Evolutionary conservation across 306 rosid species (phyloP).

Genomic region (Quercus ilex): DNA sequence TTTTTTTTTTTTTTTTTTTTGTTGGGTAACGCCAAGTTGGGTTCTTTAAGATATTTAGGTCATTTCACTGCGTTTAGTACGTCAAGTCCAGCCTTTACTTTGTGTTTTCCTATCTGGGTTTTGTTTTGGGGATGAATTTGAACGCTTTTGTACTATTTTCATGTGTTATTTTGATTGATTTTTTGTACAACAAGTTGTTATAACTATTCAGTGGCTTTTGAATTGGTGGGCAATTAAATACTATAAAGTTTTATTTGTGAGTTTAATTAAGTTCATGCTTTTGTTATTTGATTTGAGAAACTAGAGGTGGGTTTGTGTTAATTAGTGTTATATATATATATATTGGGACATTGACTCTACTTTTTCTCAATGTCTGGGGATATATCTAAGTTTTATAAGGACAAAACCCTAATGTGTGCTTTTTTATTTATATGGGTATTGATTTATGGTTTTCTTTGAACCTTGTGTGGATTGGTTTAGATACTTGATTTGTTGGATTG

Average conservation of each 20-base stretch:
- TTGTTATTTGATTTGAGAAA: slow-evolving; percentile 17
- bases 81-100: slow-evolving; percentile 57
- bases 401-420: slow-evolving; percentile 58
- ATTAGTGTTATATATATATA: not conserved
- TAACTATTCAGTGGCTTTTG: slow-evolving; percentile 20
- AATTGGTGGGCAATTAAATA: slow-evolving; percentile 21
- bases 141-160: slow-evolving; percentile 19
- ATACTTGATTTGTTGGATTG: slow-evolving; percentile 11
- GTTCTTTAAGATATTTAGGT: slow-evolving; percentile 32
- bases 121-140: slow-evolving; percentile 35
- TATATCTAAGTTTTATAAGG: slow-evolving; percentile 6
- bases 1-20: not conserved
- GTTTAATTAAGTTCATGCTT: slow-evolving; percentile 11
- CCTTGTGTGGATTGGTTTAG: slow-evolving; percentile 14
- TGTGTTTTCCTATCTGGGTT: slow-evolving; percentile 35
- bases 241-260: slow-evolving; percentile 42
- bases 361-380: slow-evolving; percentile 12
- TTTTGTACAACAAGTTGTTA: not conserved
- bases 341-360: slow-evolving; percentile 15
- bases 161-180: slow-evolving; percentile 19
- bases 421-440: slow-evolving; percentile 13
- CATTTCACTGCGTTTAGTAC: slow-evolving; percentile 59
- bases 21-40: slow-evolving; percentile 20
- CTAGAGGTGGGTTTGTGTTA: slow-evolving; percentile 22
- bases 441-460: slow-evolving; percentile 10